A percentile compares a stretch with the other conserved stretches of the same genome.
Conservation (phyloP, 2,329 filamentous ascomycete species). For the Arthrobotrys pseudoclavata region DNA sequence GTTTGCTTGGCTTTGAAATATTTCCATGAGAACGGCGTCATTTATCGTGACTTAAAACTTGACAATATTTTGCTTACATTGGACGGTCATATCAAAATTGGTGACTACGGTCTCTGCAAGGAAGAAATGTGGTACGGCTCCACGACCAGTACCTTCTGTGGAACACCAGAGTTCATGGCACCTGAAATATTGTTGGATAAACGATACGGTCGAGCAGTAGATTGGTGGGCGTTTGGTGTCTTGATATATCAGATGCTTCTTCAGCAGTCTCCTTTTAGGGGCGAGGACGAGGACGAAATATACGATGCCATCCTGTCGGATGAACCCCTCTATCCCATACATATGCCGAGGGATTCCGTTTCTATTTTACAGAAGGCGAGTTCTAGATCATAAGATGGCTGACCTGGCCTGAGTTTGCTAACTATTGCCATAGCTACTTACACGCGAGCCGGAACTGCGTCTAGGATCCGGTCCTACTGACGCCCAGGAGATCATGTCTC, state of each 20-base stretch:
- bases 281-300: slow-evolving; percentile 98
- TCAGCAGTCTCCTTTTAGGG: slow-evolving; percentile 97
- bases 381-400: background rate
- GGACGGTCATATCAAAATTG: slow-evolving; percentile 98
- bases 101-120: slow-evolving; percentile 98
- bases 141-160: slow-evolving; percentile 97
- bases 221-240: slow-evolving; percentile 99
- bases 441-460: slow-evolving; percentile 91
- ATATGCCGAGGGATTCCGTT: slow-evolving; percentile 98
- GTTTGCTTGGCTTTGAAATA: slow-evolving; percentile 98
- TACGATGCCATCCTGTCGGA: slow-evolving; percentile 98
- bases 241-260: slow-evolving; percentile 99
- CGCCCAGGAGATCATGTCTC: slow-evolving; percentile 98
- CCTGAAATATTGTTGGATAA: slow-evolving; percentile 88
- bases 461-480: slow-evolving; percentile 95
- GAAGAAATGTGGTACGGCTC: slow-evolving; percentile 99
- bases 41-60: slow-evolving; percentile 86
- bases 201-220: slow-evolving; percentile 96
- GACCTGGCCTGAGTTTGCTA: slow-evolving; percentile 15
- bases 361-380: slow-evolving; percentile 88
- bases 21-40: slow-evolving; percentile 99
- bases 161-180: slow-evolving; percentile 99
- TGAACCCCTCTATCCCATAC: slow-evolving; percentile 96
- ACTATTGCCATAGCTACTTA: slow-evolving; percentile 74
- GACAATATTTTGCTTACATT: slow-evolving; percentile 93